Percentiles rank a stretch among this genome's conserved stretches.
These are phyloP conservation scores for Pseudogymnoascus verrucosus DNA, from an alignment of 2,329 filamentous ascomycete species.

Conservation along the genomic window DNA sequence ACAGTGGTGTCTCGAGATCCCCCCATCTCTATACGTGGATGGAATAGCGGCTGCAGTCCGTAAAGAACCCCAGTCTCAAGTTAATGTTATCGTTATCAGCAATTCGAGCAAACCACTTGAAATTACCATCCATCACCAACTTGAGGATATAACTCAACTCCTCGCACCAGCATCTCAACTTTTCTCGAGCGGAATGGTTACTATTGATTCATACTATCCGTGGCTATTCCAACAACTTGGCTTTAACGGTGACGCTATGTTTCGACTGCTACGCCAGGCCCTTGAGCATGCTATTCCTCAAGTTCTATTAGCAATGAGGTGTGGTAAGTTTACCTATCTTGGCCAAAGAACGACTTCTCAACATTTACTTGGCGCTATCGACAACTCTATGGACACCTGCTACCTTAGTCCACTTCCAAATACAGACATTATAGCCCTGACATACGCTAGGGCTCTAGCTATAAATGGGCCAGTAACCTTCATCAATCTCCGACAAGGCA, in stretches of 20 bases:
- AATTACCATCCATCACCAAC: no score
- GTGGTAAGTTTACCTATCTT: neutral
- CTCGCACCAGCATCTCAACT: no score
- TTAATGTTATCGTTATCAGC: neutral
- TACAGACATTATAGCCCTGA: no score
- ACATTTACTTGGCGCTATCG: no score
- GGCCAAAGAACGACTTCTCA: no score
- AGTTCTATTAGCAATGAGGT: neutral
- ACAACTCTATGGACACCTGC: no score
- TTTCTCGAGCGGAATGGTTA: neutral
- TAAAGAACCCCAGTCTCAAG: neutral
- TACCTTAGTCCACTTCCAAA: no score
- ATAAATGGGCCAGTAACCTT: neutral
- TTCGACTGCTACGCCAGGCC: neutral
- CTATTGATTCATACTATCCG: neutral
- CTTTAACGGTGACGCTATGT: neutral
- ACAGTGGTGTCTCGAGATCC: constrained; percentile 14
- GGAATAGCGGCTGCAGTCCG: neutral
- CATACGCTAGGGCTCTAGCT: neutral
- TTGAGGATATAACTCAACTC: no score
- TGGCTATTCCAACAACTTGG: neutral
- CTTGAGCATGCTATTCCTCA: neutral
- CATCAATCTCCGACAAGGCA: neutral
- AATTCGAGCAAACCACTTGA: constrained; percentile 2
- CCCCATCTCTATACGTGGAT: constrained; percentile 13